Evolutionary conservation across 1,139 yeast genomes (phyloP), one percentile per base, ranked within the genome.

Genomic region (Saccharomyces hybrid): DNA sequence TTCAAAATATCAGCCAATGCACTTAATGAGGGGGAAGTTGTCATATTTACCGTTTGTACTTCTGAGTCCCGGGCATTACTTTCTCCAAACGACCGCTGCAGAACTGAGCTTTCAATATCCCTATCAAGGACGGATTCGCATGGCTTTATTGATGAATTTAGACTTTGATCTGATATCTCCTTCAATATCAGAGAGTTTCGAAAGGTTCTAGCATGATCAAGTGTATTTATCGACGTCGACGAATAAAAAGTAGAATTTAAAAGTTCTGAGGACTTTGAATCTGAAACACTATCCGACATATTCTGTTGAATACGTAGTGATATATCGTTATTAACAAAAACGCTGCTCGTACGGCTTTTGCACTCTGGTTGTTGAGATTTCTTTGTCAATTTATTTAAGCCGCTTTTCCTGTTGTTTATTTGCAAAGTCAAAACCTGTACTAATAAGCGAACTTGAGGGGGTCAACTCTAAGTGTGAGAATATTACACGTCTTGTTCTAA

Each of bases 141-240:
- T 11, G 55, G 49, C 29, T 46, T 50, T 27, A 53, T 28, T n/a
- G 57, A 49, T n/a, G 38, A 44, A 11, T 34, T 32, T 11, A 61
- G 46, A 49, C 62, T 61, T 9, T 55, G 57, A 34, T 62, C 66
- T 9, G 64, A 61, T 31, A 62, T 48, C 27, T 62, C 67, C 42
- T 57, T 58, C 32, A 77, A 56, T 72, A 75, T 57, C 80, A 73
- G 48, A 4, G 85, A 77, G 57, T 76, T 74, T 56, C 84, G 72
- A 48, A 82, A 69, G 53, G 73, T 77, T 46, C 71, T 67, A 8
- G 79, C 78, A 63, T 81, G 85, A 51, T 73, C 76, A 9, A 61
- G 59, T 29, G 71, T 65, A 47, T 70, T 65, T 13, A 67, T 57
- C 11, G 63, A 61, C 29, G 63, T 64, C 27, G 73, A 66, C 49